phyloP scores from a whole-genome alignment of 1,284 basidiomycete species.

The Boletus smithii region DNA sequence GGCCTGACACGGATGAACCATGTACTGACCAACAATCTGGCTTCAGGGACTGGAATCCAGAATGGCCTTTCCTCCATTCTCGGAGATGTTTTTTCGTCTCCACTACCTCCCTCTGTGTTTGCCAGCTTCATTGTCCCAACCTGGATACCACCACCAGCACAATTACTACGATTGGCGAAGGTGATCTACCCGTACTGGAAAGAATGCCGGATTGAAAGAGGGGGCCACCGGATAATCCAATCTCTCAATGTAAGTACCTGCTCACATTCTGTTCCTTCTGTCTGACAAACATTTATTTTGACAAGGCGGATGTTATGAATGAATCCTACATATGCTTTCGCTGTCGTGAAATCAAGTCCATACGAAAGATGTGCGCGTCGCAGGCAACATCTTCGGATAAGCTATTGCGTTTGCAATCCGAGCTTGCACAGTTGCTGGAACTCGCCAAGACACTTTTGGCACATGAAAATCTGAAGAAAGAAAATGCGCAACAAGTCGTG shows the following conservation, averaged over 20 bases:
- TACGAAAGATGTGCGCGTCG: conserved; percentile 90
- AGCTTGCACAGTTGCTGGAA: conserved; percentile 71
- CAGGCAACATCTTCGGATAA: conserved; percentile 89
- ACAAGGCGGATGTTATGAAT: conserved; percentile 86
- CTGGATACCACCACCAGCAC: conserved; percentile 56
- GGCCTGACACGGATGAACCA: neutral
- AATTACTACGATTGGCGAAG: conserved; percentile 62
- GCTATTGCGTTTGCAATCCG: conserved; percentile 74
- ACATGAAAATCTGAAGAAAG: conserved; percentile 79
- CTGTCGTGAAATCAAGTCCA: conserved; percentile 89
- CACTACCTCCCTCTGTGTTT: conserved; percentile 57
- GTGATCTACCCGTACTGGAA: conserved; percentile 81
- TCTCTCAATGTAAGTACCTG: conserved; percentile 61
- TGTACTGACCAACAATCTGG: neutral
- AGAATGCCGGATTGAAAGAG: conserved; percentile 68
- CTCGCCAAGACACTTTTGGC: conserved; percentile 66
- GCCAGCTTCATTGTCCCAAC: conserved; percentile 59
- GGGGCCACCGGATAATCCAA: conserved; percentile 78
- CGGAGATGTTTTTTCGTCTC: conserved; percentile 61
- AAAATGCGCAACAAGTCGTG: conserved; percentile 55
- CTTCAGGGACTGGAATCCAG: conserved; percentile 58
- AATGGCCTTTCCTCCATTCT: conserved; percentile 72
- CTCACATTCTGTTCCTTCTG: neutral
- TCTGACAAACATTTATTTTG: conserved; percentile 52
- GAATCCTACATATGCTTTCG: conserved; percentile 99